These are phyloP conservation scores for Suillus sp. DNA, from an alignment of 768 basidiomycete genomes.

Conservation along the genomic window DNA sequence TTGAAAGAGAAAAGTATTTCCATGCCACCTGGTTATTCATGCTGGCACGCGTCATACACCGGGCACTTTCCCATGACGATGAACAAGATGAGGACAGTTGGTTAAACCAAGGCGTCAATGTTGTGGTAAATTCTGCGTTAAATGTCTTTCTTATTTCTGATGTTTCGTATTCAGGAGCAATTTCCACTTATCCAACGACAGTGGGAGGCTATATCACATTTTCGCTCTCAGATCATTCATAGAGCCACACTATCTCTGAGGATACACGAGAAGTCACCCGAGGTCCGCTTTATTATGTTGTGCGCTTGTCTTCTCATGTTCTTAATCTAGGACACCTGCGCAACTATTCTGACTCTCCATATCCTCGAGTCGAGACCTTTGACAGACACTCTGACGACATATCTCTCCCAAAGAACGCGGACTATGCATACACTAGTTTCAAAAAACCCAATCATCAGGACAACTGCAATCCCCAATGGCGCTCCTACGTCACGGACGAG, in stretches of 20 bases:
- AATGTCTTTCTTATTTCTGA: conserved; percentile 6
- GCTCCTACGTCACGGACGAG: conserved; percentile 33
- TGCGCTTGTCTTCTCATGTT: not conserved
- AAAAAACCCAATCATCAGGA: conserved; percentile 20
- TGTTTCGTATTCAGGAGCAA: conserved; percentile 57
- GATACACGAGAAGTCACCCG: conserved; percentile 51
- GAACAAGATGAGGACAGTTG: conserved; percentile 65
- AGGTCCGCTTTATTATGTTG: conserved; percentile 41
- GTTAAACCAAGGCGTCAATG: conserved; percentile 60
- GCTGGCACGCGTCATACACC: conserved; percentile 82
- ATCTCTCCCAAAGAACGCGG: conserved; percentile 71
- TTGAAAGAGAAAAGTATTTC: conserved; percentile 78
- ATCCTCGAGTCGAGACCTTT: conserved; percentile 88
- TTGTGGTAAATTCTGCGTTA: conserved; percentile 47
- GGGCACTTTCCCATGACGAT: conserved; percentile 64
- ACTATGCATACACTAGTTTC: conserved; percentile 50
- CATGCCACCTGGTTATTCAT: conserved; percentile 88
- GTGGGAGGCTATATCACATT: conserved; percentile 88
- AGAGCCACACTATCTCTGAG: conserved; percentile 84
- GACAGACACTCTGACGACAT: conserved; percentile 65
- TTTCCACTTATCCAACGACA: conserved; percentile 89
- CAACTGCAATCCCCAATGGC: conserved; percentile 34
- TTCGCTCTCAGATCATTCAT: conserved; percentile 86
- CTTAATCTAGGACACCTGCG: conserved; percentile 62
- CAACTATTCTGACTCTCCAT: conserved; percentile 80